Percentiles rank a stretch among this genome's conserved stretches.
These are phyloP conservation scores for Solanum commersonii DNA, from an alignment of 257 asterid genomes.

Conservation along the genomic window DNA sequence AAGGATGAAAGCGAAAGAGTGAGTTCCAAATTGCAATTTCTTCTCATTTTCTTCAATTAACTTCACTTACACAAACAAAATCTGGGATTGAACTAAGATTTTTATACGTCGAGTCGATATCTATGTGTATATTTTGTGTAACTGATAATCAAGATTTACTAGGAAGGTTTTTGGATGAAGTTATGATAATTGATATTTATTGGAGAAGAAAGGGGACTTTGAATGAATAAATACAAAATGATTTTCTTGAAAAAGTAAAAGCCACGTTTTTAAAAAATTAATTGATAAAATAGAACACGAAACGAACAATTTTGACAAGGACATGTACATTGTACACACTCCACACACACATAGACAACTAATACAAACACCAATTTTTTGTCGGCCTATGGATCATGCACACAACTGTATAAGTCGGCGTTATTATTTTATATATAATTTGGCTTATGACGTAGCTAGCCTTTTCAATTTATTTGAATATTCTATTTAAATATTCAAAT, in stretches of 20 bases:
- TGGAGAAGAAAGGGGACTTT: too few species aligned
- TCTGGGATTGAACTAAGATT: too few species aligned
- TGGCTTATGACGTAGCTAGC: neutral
- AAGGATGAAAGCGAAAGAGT: conserved; percentile 5
- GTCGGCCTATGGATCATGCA: neutral
- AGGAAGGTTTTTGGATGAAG: neutral
- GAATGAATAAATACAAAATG: neutral
- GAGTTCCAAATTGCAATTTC: conserved; percentile 17
- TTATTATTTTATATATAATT: too few species aligned
- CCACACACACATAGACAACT: neutral
- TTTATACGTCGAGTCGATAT: too few species aligned
- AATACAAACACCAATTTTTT: neutral
- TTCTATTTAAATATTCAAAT: too few species aligned
- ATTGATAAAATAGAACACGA: neutral
- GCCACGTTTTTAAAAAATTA: neutral
- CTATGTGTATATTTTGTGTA: too few species aligned
- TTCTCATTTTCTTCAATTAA: conserved; percentile 3
- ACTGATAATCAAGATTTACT: neutral
- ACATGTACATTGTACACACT: too few species aligned
- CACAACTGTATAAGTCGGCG: neutral
- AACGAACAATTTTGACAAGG: neutral
- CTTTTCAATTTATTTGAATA: too few species aligned
- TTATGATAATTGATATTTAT: neutral
- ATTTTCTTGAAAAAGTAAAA: neutral
- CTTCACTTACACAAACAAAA: neutral